Percentiles rank a stretch among this genome's conserved stretches.
Evolutionary conservation across 441 rosid species (phyloP).

Genomic region (Corymbia calophylla): DNA sequence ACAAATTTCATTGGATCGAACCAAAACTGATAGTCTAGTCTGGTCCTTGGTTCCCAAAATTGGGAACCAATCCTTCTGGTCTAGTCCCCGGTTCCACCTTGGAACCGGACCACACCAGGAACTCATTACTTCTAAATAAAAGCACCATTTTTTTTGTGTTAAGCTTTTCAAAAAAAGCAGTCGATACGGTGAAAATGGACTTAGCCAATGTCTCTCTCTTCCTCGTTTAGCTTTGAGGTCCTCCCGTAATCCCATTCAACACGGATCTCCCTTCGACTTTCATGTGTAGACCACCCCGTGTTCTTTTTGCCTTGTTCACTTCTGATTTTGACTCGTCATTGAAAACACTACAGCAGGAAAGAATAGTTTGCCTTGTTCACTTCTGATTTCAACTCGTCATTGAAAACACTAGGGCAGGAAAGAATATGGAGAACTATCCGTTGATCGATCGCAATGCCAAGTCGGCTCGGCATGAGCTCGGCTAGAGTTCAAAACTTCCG

Average conservation of each 20-base stretch:
- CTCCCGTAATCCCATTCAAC: background rate
- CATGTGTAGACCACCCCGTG: background rate
- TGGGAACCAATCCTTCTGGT: too few relatives aligned
- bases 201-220: background rate
- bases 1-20: too few relatives aligned
- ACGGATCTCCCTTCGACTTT: background rate
- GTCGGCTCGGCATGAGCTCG: background rate
- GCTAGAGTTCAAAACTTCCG: background rate
- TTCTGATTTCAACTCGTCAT: background rate
- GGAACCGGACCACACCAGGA: too few relatives aligned
- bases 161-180: background rate
- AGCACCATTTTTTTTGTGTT: background rate
- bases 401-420: background rate
- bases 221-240: background rate
- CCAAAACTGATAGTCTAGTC: too few relatives aligned
- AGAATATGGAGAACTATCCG: background rate
- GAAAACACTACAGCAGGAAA: background rate
- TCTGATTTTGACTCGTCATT: background rate
- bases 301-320: background rate
- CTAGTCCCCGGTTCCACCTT: too few relatives aligned
- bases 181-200: background rate
- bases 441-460: background rate
- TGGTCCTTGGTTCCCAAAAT: too few relatives aligned
- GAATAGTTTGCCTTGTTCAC: background rate
- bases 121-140: background rate